Evolutionary conservation across 2,329 filamentous ascomycete genomes (phyloP), one percentile per base, ranked within the genome.

Genomic region (Trichoderma aggressivum): DNA sequence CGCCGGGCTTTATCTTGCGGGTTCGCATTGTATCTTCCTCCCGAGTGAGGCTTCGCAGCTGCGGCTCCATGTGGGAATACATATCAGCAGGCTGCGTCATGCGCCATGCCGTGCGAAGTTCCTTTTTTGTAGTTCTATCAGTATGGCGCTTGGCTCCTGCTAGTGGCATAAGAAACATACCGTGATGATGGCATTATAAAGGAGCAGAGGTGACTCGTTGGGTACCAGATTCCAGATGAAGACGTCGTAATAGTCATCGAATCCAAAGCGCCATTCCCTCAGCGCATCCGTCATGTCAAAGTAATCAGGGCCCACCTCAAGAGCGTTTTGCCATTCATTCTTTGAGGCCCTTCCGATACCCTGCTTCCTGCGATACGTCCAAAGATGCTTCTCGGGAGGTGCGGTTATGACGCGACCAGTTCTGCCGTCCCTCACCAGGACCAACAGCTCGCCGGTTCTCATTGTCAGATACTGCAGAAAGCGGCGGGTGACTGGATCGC

Each of bases 391-490:
- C 0, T 76, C n/a, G 1, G 68, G 59, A 1, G 76, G 77, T 11
- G 77, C 76, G 0, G 77, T 78, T 5, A 79, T 76, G 5, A 79
- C 74, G 18, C 77, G 73, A 3, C 77, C 77, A 3, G 76, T 78
- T 68, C 75, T 79, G 16, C 77, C 77, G 70, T 79, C 77, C 7
- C 77, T 65, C 0, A 78, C 77, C 72, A 79, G 62, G 14, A 79
- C 72, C 16, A 79, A 26, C 1, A 68, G 14, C 10, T 78, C 77
- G 43, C 77, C 77, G 0, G 75, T 70, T 1, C 77, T 61, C 76
- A 79, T 76, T 3, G 69, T 26, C 7, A 79, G 70, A 39, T 79
- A 79, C 26, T 79, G 77, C 14, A 79, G 53, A 39, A 79, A 79
- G 3, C 77, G 76, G 8, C 74, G 66, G 0, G 77, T 79, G 10